These are phyloP conservation scores for Krasilnikovozyma curviuscula DNA, from an alignment of 768 basidiomycete species.

Conservation along the genomic window DNA sequence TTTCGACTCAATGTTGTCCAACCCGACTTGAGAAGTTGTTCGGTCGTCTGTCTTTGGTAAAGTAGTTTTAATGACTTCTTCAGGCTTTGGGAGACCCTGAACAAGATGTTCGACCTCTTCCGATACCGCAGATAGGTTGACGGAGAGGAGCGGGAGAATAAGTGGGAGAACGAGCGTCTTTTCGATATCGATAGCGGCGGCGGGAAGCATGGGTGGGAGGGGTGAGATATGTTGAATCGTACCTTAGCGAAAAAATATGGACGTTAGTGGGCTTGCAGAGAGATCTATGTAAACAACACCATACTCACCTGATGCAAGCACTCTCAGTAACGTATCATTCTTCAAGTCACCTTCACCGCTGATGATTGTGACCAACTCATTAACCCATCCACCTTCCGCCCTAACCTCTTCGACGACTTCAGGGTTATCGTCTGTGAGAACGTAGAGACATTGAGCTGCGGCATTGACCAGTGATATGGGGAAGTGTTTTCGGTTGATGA, in stretches of 20 bases:
- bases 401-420: conserved; percentile 49
- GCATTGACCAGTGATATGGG: conserved; percentile 54
- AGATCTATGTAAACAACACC: background rate
- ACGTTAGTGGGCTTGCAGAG: background rate
- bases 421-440: conserved; percentile 78
- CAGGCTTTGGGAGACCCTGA: background rate
- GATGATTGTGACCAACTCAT: conserved; percentile 32
- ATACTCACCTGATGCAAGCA: conserved; percentile 49
- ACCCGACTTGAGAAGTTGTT: conserved; percentile 43
- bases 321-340: conserved; percentile 36
- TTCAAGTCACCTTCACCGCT: conserved; percentile 28
- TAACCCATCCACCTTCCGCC: conserved; percentile 7
- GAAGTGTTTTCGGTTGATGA: conserved; percentile 47
- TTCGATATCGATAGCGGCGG: conserved; percentile 47
- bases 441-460: conserved; percentile 81
- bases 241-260: background rate
- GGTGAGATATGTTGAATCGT: conserved; percentile 35
- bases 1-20: conserved; percentile 51
- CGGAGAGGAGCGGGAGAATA: conserved; percentile 45
- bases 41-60: conserved; percentile 56
- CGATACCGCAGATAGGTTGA: conserved; percentile 34
- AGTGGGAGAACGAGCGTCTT: conserved; percentile 52
- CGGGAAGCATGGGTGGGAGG: conserved; percentile 45
- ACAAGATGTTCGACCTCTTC: conserved; percentile 15
- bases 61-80: background rate